Evolutionary conservation across 805 yeast species (phyloP), one percentile per base, ranked within the genome.

Genomic region (Kodamaea leandrae): DNA sequence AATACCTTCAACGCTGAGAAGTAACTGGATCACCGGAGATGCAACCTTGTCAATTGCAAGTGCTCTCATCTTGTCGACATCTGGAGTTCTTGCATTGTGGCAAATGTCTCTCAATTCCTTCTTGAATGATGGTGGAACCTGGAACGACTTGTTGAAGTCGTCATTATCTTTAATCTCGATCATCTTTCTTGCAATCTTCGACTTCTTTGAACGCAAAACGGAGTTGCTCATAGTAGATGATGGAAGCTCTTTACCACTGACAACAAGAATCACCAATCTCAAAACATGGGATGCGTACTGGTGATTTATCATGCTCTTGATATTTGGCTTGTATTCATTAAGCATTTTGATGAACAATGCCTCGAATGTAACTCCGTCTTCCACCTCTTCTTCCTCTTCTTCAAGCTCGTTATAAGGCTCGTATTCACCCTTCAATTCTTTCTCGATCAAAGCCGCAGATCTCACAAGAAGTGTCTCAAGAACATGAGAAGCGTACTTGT

Each of bases 401-500:
- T 61, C 61, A 8, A 55, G 61, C 5, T 53, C 55, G 14, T 50
- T 55, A 16, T 62, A 68, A n/a, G 41, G 34, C 17, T 37, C 36
- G 34, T 36, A 24, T 5, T 53, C 52, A 15, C 48, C 41, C 36
- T 82, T 61, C 20, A 86, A 55, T 57, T 88, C 96, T 49, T 79
- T 78, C 57, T 86, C 96, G 10, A 86, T 72, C 41, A 84, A 58
- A 1, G 86, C 78, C 2, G 96, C 91, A 39, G 79, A 61, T 58
- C 91, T 72, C 21, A 84, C 85, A 20, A 91, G 61, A 26, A 89
- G 69, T 0, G 98, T 86, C 60, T 91, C 98, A 40, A 89, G 69
- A 46, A 95, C 95, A 61, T 93, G 99, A 1, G 97, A 90, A 1
- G 96, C 81, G 57, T 88, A 91, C 58, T 90, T 89, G 55, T 93